These are phyloP conservation scores for Abortiporus biennis DNA, from an alignment of 1,284 basidiomycete species.

Conservation along the genomic window DNA sequence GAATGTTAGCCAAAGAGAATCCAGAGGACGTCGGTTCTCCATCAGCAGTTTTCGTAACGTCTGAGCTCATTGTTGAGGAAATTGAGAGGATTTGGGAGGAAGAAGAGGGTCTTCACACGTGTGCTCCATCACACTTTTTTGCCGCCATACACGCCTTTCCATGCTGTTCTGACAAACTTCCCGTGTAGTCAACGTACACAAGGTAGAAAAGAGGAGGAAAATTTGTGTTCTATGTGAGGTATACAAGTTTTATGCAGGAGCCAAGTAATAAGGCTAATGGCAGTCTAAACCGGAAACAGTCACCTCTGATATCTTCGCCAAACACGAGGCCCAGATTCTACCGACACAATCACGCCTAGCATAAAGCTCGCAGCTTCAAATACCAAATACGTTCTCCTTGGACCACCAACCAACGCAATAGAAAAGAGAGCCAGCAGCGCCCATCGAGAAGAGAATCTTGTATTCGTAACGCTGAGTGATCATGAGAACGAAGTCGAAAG, in stretches of 20 bases:
- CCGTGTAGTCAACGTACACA: too few species aligned
- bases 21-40: constrained; percentile 5
- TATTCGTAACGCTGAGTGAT: constrained; percentile 6
- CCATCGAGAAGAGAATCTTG: constrained; percentile 14
- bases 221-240: too few species aligned
- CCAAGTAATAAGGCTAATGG: too few species aligned
- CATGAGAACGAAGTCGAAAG: background rate
- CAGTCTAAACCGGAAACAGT: too few species aligned
- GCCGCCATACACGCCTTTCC: too few species aligned
- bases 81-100: constrained; percentile 1
- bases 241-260: too few species aligned
- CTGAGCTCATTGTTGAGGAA: constrained; percentile 13
- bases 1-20: constrained; percentile 64
- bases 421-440: constrained; percentile 40
- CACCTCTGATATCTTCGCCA: too few species aligned
- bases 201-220: too few species aligned
- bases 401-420: constrained; percentile 52
- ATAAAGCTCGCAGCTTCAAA: constrained; percentile 38
- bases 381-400: constrained; percentile 53
- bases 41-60: constrained; percentile 6
- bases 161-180: too few species aligned
- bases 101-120: constrained; percentile 1
- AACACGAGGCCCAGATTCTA: constrained; percentile 1
- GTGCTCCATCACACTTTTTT: too few species aligned
- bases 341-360: constrained; percentile 18